A percentile compares a stretch with the other conserved stretches of the same genome.
Conservation (phyloP, 2,329 filamentous ascomycete species). For the Colletotrichum euphorbiae region DNA sequence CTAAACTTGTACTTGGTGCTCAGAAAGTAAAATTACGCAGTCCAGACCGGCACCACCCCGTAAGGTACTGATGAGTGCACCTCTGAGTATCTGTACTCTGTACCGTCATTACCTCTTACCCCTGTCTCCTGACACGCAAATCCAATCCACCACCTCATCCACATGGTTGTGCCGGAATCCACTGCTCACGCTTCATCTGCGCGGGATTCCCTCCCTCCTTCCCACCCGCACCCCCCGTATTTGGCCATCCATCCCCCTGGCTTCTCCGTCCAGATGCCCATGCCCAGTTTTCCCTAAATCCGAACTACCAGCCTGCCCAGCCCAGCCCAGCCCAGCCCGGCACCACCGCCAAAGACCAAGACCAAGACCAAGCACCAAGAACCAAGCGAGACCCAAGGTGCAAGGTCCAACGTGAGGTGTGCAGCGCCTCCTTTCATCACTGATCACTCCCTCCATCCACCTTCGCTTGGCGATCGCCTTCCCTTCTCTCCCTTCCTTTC, state of each 20-base stretch:
- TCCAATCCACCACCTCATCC: slow-evolving; percentile 9
- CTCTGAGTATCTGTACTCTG: too few species aligned
- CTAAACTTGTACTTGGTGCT: neutral
- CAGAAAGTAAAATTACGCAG: slow-evolving; percentile 35
- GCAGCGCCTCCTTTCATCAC: slow-evolving; percentile 37
- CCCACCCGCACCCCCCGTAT: slow-evolving; percentile 20
- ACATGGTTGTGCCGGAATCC: slow-evolving; percentile 8
- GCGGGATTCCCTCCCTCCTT: slow-evolving; percentile 19
- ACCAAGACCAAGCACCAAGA: neutral
- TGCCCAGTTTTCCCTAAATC: slow-evolving; percentile 37
- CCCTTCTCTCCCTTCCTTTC: slow-evolving; percentile 34
- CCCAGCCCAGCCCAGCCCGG: neutral
- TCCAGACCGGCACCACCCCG: slow-evolving; percentile 25
- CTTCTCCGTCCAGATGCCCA: slow-evolving; percentile 5
- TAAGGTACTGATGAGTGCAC: too few species aligned
- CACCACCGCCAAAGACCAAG: neutral
- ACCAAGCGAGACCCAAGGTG: neutral
- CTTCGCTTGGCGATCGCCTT: slow-evolving; percentile 33
- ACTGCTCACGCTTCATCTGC: slow-evolving; percentile 16
- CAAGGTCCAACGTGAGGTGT: neutral
- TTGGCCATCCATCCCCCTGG: slow-evolving; percentile 3
- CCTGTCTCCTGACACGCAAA: slow-evolving; percentile 27
- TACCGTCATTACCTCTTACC: slow-evolving; percentile 12
- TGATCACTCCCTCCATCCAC: slow-evolving; percentile 22
- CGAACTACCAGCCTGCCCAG: slow-evolving; percentile 15